Evolutionary conservation across 768 basidiomycete species (phyloP).

Genomic region (Rhizopogon salebrosus): DNA sequence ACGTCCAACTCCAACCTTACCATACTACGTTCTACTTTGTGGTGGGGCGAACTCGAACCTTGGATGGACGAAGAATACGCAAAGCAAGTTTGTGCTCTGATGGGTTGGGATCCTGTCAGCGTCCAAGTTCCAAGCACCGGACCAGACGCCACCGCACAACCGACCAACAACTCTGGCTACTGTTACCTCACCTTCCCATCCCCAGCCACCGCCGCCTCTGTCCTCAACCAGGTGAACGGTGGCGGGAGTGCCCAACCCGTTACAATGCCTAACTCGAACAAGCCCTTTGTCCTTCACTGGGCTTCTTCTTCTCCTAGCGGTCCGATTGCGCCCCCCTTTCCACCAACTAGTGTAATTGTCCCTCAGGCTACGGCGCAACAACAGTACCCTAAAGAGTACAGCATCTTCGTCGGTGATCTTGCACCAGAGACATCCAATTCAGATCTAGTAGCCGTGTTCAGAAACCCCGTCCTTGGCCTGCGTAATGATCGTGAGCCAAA

Average conservation of each 20-base stretch:
- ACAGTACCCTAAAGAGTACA: slow-evolving; percentile 80
- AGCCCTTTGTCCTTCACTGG: slow-evolving; percentile 82
- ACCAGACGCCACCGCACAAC: slow-evolving; percentile 53
- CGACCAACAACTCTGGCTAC: slow-evolving; percentile 78
- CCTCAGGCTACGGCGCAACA: slow-evolving; percentile 37
- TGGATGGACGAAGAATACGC: slow-evolving; percentile 99
- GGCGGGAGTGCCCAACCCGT: slow-evolving; percentile 35
- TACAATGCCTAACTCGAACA: slow-evolving; percentile 83
- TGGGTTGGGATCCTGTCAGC: slow-evolving; percentile 79
- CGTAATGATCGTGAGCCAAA: slow-evolving; percentile 84
- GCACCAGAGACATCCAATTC: slow-evolving; percentile 91
- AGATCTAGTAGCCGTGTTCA: slow-evolving; percentile 91
- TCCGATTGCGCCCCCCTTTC: slow-evolving; percentile 25
- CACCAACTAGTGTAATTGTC: slow-evolving; percentile 21
- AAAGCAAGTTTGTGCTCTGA: slow-evolving; percentile 77
- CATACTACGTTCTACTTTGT: slow-evolving; percentile 58
- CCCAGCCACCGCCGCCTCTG: slow-evolving; percentile 60
- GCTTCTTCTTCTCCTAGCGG: slow-evolving; percentile 42
- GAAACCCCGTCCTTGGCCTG: slow-evolving; percentile 82
- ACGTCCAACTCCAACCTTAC: slow-evolving; percentile 20
- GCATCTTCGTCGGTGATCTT: slow-evolving; percentile 92
- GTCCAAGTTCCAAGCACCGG: slow-evolving; percentile 68
- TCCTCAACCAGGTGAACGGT: slow-evolving; percentile 62
- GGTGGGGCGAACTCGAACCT: slow-evolving; percentile 85
- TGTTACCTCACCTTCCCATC: slow-evolving; percentile 85